These are phyloP conservation scores for Podaxis sp. DNA, from an alignment of 768 basidiomycete genomes.

Conservation along the genomic window DNA sequence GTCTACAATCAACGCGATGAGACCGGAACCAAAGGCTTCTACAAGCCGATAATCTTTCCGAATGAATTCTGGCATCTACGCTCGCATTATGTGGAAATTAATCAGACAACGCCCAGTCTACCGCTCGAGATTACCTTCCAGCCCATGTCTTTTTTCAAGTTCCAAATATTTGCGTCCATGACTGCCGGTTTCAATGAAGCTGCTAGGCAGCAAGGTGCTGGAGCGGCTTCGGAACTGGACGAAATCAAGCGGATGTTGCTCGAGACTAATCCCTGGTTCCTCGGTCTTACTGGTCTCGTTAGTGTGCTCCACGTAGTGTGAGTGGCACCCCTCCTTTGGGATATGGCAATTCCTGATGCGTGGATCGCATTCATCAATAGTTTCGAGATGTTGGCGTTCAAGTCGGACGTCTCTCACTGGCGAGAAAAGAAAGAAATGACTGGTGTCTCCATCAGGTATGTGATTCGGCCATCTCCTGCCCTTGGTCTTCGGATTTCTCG, in stretches of 20 bases:
- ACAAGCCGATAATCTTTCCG: conserved; percentile 87
- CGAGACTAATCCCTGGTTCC: conserved; percentile 86
- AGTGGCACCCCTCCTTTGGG: conserved; percentile 27
- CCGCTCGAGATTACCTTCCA: conserved; percentile 83
- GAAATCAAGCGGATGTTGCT: conserved; percentile 94
- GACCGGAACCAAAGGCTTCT: conserved; percentile 64
- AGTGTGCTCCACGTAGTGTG: conserved; percentile 85
- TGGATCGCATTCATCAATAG: conserved; percentile 33
- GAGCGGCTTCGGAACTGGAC: conserved; percentile 73
- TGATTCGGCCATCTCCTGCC: conserved; percentile 12
- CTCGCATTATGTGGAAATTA: conserved; percentile 81
- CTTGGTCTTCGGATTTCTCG: conserved; percentile 1
- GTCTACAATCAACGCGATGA: conserved; percentile 59
- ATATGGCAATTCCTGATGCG: conserved; percentile 47
- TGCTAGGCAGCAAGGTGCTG: conserved; percentile 67
- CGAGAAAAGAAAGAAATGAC: conserved; percentile 91
- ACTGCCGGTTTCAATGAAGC: conserved; percentile 86
- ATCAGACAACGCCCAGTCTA: conserved; percentile 72
- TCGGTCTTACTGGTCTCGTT: conserved; percentile 81
- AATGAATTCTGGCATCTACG: conserved; percentile 95
- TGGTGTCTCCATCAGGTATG: conserved; percentile 89
- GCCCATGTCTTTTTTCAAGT: conserved; percentile 85
- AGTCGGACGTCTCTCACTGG: conserved; percentile 94
- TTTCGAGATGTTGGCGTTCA: conserved; percentile 96
- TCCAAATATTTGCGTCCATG: conserved; percentile 83